Evolutionary conservation across 192 early-diverging fungal species (phyloP), one percentile per base, ranked within the genome.

Genomic region (Pilaira anomala): DNA sequence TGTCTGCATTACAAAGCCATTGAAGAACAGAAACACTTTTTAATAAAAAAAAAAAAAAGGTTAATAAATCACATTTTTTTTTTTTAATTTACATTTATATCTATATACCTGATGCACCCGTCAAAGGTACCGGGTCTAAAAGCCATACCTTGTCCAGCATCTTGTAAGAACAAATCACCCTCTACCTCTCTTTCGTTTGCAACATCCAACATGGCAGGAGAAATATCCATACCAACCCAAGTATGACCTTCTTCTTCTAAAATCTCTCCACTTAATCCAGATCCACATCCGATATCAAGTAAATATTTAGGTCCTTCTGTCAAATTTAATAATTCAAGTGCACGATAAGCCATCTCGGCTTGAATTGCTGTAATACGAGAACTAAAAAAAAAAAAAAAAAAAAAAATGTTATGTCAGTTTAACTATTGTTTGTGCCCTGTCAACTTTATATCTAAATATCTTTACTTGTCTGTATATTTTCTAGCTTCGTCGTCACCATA

Each of bases 1-100:
- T 91, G 80, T 99, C 97, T 7, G 97, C 95, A 71, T 99, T 99
- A 70, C 95, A 99, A 25, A 99, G 86, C 97, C 95, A 99, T 76
- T 99, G 97, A 28, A 99, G 69, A 4, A 96, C 95, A 0, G 97
- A 98, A 41, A 99, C 86, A 68, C 88, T 92, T 33, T 2, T 9
- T 18, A 36, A 6, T 3, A 7, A 13, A 7, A n/a, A 59, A 3
- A 40, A 13, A 40, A 7, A 40, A 40, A 14, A 52, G 25, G 5
- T 53, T 5, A 45, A 29, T n/a, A n/a, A n/a, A n/a, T n/a, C n/a
- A n/a, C n/a, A 7, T 33, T 33, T 12, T 52, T 3, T 62, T 52
- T n/a, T 46, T 14, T n/a, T 2, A 25, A 7, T 28, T 16, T 52
- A 14, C 16, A 19, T 39, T 1, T 16, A 24, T 28, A 8, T 24